A percentile compares a stretch with the other conserved stretches of the same genome.
These are phyloP conservation scores for Talinum fruticosum DNA, from an alignment of 148 eudicot species.

Conservation along the genomic window DNA sequence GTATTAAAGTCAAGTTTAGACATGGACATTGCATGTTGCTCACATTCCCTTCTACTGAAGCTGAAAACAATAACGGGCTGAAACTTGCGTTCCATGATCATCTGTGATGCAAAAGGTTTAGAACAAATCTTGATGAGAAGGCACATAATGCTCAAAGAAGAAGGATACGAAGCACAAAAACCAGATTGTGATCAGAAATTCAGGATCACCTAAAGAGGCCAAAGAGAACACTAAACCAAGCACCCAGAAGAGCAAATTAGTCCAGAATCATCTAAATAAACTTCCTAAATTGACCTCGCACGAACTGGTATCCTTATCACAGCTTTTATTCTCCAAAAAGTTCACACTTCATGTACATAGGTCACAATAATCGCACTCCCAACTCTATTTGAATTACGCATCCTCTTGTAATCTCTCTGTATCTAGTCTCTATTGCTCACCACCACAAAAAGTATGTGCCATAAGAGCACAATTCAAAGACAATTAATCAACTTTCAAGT, in stretches of 20 bases:
- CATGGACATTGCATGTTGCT: slow-evolving; percentile 99
- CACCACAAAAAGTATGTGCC: neutral
- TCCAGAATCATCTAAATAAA: neutral
- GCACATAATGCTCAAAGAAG: neutral
- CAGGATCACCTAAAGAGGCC: neutral
- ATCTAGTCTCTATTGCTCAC: neutral
- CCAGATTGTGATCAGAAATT: neutral
- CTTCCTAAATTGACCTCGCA: neutral
- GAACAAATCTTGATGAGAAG: neutral
- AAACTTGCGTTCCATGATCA: slow-evolving; percentile 98
- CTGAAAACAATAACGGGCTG: slow-evolving; percentile 97
- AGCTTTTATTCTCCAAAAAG: neutral
- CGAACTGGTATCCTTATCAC: neutral
- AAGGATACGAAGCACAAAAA: neutral
- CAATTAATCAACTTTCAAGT: neutral
- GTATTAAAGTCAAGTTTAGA: slow-evolving; percentile 92
- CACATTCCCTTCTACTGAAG: slow-evolving; percentile 98
- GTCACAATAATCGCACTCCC: neutral
- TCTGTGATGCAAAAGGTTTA: slow-evolving; percentile 37
- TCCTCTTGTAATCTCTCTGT: neutral
- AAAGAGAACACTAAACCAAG: neutral
- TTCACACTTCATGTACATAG: neutral
- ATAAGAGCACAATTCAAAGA: neutral
- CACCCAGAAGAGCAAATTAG: neutral
- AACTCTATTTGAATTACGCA: neutral